phyloP scores from a whole-genome alignment of 495 filamentous ascomycete genomes.

The Letharia lupina region DNA sequence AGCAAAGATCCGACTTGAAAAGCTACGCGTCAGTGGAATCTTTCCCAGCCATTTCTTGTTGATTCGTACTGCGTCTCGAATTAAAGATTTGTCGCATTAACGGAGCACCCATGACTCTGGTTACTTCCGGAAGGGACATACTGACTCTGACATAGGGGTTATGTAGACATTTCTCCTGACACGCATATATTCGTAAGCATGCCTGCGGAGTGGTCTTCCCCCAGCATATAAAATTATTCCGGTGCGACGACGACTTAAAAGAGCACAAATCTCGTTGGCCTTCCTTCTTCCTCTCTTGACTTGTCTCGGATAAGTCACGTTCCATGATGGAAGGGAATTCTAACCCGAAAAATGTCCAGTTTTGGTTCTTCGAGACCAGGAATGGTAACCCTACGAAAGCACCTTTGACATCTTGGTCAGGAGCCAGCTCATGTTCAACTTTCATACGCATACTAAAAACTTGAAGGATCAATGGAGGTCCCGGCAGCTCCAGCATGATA shows the following conservation, averaged over 20 bases:
- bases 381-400: constrained; percentile 40
- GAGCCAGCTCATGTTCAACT: background rate
- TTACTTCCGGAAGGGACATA: background rate
- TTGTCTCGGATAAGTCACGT: background rate
- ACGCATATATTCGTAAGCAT: constrained; percentile 28
- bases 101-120: background rate
- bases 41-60: constrained; percentile 20
- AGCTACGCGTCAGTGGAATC: background rate
- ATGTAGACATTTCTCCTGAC: constrained; percentile 44
- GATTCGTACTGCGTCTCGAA: background rate
- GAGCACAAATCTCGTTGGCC: background rate
- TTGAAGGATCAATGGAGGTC: constrained; percentile 45
- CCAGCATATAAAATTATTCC: constrained; percentile 28
- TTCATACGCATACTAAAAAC: background rate
- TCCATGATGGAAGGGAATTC: background rate
- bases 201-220: background rate
- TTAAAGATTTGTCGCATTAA: background rate
- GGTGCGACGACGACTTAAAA: background rate
- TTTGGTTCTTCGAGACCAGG: constrained; percentile 46
- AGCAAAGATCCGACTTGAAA: constrained; percentile 31
- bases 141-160: constrained; percentile 29
- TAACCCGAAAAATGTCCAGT: constrained; percentile 14
- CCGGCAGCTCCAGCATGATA: constrained; percentile 53
- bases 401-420: constrained; percentile 40
- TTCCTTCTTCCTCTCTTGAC: background rate